phyloP scores from a whole-genome alignment of 768 basidiomycete genomes.

The Tulasnella sp. region DNA sequence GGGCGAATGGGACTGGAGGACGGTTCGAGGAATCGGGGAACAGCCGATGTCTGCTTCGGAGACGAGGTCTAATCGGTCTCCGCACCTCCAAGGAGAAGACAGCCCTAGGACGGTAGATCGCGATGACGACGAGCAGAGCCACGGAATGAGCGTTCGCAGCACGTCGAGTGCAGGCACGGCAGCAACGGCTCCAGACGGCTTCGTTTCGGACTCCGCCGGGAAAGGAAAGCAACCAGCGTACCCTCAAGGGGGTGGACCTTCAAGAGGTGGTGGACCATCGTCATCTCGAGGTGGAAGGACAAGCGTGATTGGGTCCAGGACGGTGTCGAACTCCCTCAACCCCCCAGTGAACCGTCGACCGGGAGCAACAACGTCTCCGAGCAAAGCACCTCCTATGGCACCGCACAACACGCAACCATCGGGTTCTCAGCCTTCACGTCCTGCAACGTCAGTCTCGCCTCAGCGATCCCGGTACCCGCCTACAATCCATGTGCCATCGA shows the following conservation, averaged over 20 bases:
- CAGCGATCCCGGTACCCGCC: slow-evolving; percentile 37
- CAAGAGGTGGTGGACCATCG: not conserved
- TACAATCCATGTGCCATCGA: slow-evolving; percentile 22
- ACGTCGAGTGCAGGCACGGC: not conserved
- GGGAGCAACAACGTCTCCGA: not conserved
- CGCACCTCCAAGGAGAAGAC: not conserved
- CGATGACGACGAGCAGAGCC: not conserved
- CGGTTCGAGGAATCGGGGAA: not conserved
- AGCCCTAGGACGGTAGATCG: not conserved
- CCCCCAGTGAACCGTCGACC: not conserved
- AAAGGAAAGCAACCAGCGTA: not conserved
- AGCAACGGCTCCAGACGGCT: not conserved
- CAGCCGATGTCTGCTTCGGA: not conserved
- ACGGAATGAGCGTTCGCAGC: not conserved
- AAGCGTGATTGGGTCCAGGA: not conserved
- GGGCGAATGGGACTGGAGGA: slow-evolving; percentile 60
- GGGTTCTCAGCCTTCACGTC: not conserved
- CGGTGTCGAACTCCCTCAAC: not conserved
- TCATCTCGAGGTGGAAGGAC: not conserved
- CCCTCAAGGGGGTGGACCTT: not conserved
- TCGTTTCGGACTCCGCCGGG: not conserved
- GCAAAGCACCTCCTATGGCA: not conserved
- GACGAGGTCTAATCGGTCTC: not conserved
- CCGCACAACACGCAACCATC: not conserved
- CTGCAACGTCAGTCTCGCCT: not conserved